Conservation (phyloP, 1,284 basidiomycete genomes). For the Ceratobasidium sp. region DNA sequence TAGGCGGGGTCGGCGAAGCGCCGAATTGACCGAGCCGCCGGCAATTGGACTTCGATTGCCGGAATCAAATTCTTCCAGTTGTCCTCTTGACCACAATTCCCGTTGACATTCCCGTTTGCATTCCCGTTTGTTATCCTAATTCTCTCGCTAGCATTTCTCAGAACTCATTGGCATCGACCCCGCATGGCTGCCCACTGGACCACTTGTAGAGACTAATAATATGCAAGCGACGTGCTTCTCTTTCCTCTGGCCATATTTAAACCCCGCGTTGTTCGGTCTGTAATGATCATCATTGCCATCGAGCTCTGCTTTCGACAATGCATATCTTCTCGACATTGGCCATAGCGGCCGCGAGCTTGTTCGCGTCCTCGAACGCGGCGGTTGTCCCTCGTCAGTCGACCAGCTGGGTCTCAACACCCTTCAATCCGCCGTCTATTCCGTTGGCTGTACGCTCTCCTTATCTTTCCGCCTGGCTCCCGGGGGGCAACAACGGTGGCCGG, state of each 20-base stretch:
- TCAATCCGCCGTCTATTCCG: slow-evolving; percentile 51
- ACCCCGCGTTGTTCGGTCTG: neutral
- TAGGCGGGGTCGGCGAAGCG: neutral
- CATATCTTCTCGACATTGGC: neutral
- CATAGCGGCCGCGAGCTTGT: neutral
- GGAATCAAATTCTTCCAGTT: neutral
- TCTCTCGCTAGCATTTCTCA: neutral
- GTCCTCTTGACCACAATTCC: slow-evolving; percentile 2
- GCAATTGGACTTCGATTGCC: neutral
- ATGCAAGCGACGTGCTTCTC: neutral
- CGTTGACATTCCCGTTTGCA: neutral
- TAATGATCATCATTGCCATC: neutral
- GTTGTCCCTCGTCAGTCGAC: slow-evolving; percentile 4
- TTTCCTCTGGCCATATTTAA: neutral
- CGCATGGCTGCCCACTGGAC: neutral
- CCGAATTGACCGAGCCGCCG: neutral
- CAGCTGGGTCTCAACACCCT: slow-evolving; percentile 38
- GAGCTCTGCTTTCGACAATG: slow-evolving; percentile 14
- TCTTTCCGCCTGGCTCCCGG: slow-evolving; percentile 74
- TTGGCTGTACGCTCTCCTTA: slow-evolving; percentile 74
- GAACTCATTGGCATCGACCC: neutral
- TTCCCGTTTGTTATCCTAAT: slow-evolving; percentile 1
- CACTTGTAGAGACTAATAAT: neutral
- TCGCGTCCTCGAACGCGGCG: neutral
- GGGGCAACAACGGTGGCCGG: slow-evolving; percentile 61